Base-by-base conservation (phyloP, 768 basidiomycete genomes). In the Collybia sordida region DNA sequence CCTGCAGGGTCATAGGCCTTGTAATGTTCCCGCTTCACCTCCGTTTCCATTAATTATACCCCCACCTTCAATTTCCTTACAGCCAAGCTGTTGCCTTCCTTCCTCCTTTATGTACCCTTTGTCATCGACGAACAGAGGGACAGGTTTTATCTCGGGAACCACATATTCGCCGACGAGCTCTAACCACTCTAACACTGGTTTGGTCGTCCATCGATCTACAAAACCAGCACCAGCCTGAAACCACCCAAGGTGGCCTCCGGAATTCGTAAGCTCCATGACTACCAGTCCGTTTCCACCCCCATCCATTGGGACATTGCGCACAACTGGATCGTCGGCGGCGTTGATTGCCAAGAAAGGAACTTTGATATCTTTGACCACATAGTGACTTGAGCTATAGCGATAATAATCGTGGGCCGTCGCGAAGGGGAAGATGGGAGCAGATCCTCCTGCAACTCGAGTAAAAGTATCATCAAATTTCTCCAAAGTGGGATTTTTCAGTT, bases 171-270 rank as follows among this genome's bases (percentile, higher is more conserved):
- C 81, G 23, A 78, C 71, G 34, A 84, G 72, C 49, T 72, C 75
- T 44, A 89, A 59, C 86, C 85, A 90, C 64, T 92, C 84, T 7
- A 90, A 62, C 5, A 88, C 83, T 6, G 88, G 89, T 53, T 75
- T 69, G n/a, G 73, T 81, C 43, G 86, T 73, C 88, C 89, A 91
- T 45, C 88, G 71, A 53, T 74, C 72, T 9, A 74, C 64, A 38
- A 64, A 64, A 12, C 57, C 61, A 21, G 64, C 61, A 31, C 72
- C 73, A 23, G 73, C 65, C 66, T 88, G 79, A 57, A 90, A 91
- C 90, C 90, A 95, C 31, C 92, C 92, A 12, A 93, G 73, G 69
- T 92, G 90, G 0, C 90, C 89, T 1, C 89, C 91, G 18, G 72
- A 67, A 24, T 71, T 65, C 0, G 91, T 90, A 41, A 85, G 60